Conservation (phyloP, 352 stramenopile species). For the Phytophthora sansomeana region DNA sequence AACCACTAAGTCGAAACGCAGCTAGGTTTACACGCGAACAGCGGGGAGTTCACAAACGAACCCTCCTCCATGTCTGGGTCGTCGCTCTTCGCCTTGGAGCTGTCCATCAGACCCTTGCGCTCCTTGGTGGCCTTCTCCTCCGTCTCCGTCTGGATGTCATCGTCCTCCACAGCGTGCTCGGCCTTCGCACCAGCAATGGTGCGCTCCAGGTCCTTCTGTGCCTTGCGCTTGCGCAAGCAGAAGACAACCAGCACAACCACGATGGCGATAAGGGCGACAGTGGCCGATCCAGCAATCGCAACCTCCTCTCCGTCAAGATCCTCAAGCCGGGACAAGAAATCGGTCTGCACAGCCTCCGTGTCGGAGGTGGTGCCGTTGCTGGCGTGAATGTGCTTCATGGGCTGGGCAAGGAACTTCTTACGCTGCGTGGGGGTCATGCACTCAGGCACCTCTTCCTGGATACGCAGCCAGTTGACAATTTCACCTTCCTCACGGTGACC, state of each 20-base stretch:
- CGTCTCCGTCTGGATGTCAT: constrained; percentile 54
- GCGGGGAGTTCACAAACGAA: constrained; percentile 87
- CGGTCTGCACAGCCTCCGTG: constrained; percentile 55
- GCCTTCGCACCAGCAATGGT: constrained; percentile 86
- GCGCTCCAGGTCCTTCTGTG: constrained; percentile 79
- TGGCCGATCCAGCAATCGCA: constrained; percentile 68
- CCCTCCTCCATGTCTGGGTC: constrained; percentile 75
- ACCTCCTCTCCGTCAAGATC: constrained; percentile 73
- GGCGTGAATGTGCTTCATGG: constrained; percentile 89
- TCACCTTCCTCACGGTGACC: constrained; percentile 85
- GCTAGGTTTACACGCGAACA: constrained; percentile 67
- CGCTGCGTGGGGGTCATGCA: constrained; percentile 85
- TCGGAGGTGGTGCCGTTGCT: constrained; percentile 62
- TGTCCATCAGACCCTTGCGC: constrained; percentile 77
- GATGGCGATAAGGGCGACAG: constrained; percentile 66
- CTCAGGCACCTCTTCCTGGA: constrained; percentile 81
- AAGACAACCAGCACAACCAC: constrained; percentile 78
- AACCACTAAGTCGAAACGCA: constrained; percentile 40
- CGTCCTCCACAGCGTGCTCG: constrained; percentile 75
- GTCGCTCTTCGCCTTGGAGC: constrained; percentile 67
- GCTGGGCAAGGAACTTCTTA: constrained; percentile 84
- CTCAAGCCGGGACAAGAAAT: constrained; percentile 75
- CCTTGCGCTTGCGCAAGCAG: constrained; percentile 79
- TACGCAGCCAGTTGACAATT: constrained; percentile 89
- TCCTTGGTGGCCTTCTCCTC: constrained; percentile 73